These are phyloP conservation scores for Noccaea bulbosa DNA, from an alignment of 345 rosid species.

Conservation along the genomic window DNA sequence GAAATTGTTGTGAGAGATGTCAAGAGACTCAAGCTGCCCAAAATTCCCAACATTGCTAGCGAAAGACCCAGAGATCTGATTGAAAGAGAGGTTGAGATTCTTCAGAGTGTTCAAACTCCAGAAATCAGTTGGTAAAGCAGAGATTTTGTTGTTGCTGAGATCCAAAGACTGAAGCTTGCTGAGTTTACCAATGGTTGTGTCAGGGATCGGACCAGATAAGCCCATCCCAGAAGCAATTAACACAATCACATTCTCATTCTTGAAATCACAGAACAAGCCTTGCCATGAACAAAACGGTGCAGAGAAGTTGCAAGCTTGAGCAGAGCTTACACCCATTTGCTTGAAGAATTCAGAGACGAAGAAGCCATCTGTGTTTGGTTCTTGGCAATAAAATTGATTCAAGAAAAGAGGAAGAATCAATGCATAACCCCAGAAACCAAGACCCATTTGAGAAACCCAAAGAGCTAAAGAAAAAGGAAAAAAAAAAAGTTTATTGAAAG, in stretches of 20 bases:
- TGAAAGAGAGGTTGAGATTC: conserved; percentile 70
- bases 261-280: conserved; percentile 69
- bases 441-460: conserved; percentile 56
- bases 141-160: conserved; percentile 83
- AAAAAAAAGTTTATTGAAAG: background rate
- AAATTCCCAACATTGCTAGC: conserved; percentile 82
- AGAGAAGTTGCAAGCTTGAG: conserved; percentile 53
- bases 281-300: conserved; percentile 71
- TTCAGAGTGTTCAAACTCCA: conserved; percentile 81
- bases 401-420: conserved; percentile 65
- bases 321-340: conserved; percentile 57
- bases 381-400: conserved; percentile 57
- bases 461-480: background rate
- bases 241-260: conserved; percentile 53
- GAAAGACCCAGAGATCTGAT: conserved; percentile 74
- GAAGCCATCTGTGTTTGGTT: conserved; percentile 87
- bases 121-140: conserved; percentile 80
- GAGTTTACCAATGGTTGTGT: conserved; percentile 84
- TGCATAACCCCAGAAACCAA: conserved; percentile 53
- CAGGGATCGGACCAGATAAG: conserved; percentile 82
- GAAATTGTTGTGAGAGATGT: conserved; percentile 71
- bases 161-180: conserved; percentile 74
- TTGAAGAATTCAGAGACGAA: conserved; percentile 71
- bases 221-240: conserved; percentile 61
- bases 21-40: conserved; percentile 70